Conservation (phyloP, 495 filamentous ascomycete species). For the Hypomontagnella submonticulosa region DNA sequence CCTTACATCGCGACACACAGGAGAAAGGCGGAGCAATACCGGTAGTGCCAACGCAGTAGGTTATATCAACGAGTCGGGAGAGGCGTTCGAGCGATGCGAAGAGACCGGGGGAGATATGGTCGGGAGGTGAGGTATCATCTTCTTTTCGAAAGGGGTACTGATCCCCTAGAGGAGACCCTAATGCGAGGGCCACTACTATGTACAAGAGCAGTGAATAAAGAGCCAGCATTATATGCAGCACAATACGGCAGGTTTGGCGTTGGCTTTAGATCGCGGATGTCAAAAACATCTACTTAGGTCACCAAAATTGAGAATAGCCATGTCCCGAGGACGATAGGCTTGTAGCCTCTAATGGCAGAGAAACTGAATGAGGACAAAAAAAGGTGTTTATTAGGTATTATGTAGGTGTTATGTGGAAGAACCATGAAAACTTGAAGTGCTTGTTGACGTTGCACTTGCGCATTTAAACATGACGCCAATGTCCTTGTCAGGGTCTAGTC, state of each 20-base stretch:
- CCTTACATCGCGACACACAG: slow-evolving; percentile 83
- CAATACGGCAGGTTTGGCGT: slow-evolving; percentile 1
- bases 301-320: slow-evolving; percentile 24
- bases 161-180: slow-evolving; percentile 20
- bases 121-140: slow-evolving; percentile 24
- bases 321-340: slow-evolving; percentile 27
- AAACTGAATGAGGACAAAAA: slow-evolving; percentile 5
- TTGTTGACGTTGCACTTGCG: slow-evolving; percentile 21
- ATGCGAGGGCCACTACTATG: slow-evolving; percentile 15
- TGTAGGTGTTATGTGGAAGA: slow-evolving; percentile 1
- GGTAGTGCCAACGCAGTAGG: slow-evolving; percentile 89
- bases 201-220: slow-evolving; percentile 24
- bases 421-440: slow-evolving; percentile 7
- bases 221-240: slow-evolving; percentile 19
- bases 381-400: slow-evolving; percentile 22
- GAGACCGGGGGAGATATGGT: slow-evolving; percentile 68
- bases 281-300: slow-evolving; percentile 6
- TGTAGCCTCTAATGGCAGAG: slow-evolving; percentile 12
- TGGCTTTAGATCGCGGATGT: slow-evolving; percentile 9
- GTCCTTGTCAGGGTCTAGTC: slow-evolving; percentile 6
- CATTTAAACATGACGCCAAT: slow-evolving; percentile 34
- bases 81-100: slow-evolving; percentile 87
- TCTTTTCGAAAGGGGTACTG: slow-evolving; percentile 32
- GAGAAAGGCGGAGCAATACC: slow-evolving; percentile 84
- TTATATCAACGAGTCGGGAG: slow-evolving; percentile 88